Evolutionary conservation across 2,329 filamentous ascomycete species (phyloP), one percentile per base, ranked within the genome.

Genomic region (Trichoderma gracile): DNA sequence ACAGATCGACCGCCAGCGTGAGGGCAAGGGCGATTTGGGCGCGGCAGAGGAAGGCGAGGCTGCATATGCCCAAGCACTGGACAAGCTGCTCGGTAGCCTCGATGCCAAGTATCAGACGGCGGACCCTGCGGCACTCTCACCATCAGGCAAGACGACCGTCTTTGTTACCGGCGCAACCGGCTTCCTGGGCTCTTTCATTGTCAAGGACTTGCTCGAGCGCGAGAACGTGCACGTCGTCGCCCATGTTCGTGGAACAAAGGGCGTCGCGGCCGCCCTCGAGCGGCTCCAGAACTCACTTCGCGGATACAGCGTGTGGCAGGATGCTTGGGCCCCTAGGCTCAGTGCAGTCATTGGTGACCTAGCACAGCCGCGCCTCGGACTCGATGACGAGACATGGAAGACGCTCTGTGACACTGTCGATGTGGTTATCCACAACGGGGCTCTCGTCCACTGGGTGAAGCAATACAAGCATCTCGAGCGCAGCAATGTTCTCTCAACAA

Each of bases 101-200:
- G 82, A 86, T 1, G 69, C 70, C 30, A 73, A 68, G 42, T 76
- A 75, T 59, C 73, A 73, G 52, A 67, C 69, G 3, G 73, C 72
- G 1, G 71, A 72, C 10, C 83, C 86, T 1, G 68, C 64, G 14
- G 71, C 70, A 5, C 57, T 72, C 23, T 65, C 68, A 40, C 54
- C 71, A 23, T 68, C 74, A 14, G 66, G 76, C 40, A 38, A 25
- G 64, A 65, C 72, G 10, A 92, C 89, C 0, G 82, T 95, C 12
- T 90, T 97, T 75, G 78, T 97, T 5, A 97, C 93, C 3, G 93
- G 94, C 49, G 92, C 91, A 4, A 97, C 73, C 1, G 73, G 73
- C 23, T 97, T 97, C 80, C 78, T 97, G 21, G 93, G 93, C 30
- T 85, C 91, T 0, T 96, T 93, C 72, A 80, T 97, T 12, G 79